A percentile compares a stretch with the other conserved stretches of the same genome.
phyloP scores from a whole-genome alignment of 768 basidiomycete genomes.

The Lentinula boryana region DNA sequence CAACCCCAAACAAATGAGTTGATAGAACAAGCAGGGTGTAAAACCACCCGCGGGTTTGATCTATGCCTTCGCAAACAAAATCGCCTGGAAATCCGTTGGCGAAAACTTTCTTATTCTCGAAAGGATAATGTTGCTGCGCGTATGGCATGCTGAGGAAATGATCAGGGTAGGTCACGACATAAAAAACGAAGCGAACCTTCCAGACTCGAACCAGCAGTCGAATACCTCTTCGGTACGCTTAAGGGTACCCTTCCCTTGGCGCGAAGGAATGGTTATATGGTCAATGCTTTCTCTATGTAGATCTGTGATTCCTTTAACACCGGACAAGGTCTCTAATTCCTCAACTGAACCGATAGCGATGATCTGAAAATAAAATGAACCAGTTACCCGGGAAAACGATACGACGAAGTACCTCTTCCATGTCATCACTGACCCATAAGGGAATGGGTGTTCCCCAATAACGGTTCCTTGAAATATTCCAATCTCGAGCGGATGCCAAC shows the following conservation, averaged over 20 bases:
- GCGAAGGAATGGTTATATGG: slow-evolving; percentile 92
- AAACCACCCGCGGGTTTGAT: slow-evolving; percentile 99
- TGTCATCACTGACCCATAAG: slow-evolving; percentile 91
- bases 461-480: slow-evolving; percentile 98
- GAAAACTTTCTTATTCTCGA: slow-evolving; percentile 91
- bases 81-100: slow-evolving; percentile 87
- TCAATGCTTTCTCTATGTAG: slow-evolving; percentile 94
- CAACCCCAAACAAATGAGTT: slow-evolving; percentile 89
- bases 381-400: background rate
- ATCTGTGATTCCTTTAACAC: slow-evolving; percentile 78
- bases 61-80: slow-evolving; percentile 97
- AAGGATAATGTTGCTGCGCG: slow-evolving; percentile 95
- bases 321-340: slow-evolving; percentile 83
- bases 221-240: slow-evolving; percentile 97
- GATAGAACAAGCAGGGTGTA: slow-evolving; percentile 94
- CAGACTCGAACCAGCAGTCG: slow-evolving; percentile 99
- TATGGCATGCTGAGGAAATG: slow-evolving; percentile 82
- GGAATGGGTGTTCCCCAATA: slow-evolving; percentile 99
- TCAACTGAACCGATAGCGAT: slow-evolving; percentile 84
- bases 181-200: slow-evolving; percentile 53
- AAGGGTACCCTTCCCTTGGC: slow-evolving; percentile 77
- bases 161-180: background rate
- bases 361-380: slow-evolving; percentile 38
- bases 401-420: slow-evolving; percentile 63
- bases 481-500: slow-evolving; percentile 97